These are phyloP conservation scores for Trypanosoma theileri DNA, from an alignment of 208 protist species.

Conservation along the genomic window DNA sequence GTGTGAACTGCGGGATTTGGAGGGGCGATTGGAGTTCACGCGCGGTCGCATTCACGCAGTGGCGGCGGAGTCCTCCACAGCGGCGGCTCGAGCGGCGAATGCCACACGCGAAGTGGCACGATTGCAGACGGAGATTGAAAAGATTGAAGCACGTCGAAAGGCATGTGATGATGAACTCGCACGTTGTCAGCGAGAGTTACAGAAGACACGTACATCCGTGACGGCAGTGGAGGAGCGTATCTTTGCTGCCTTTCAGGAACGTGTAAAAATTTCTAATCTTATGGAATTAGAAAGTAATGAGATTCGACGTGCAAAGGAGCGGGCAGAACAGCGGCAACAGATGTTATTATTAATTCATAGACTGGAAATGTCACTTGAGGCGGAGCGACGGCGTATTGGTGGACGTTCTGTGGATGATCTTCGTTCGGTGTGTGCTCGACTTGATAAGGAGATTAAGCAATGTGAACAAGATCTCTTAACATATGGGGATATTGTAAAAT, in stretches of 20 bases:
- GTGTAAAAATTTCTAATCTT: constrained; percentile 86
- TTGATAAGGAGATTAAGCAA: constrained; percentile 57
- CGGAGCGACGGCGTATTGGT: constrained; percentile 61
- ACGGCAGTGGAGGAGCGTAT: constrained; percentile 73
- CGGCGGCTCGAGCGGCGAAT: constrained; percentile 32
- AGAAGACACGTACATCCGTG: constrained; percentile 53
- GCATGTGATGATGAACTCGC: constrained; percentile 43
- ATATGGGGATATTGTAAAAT: constrained; percentile 55
- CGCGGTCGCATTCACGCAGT: constrained; percentile 47
- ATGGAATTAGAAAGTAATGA: constrained; percentile 85
- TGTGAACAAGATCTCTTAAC: constrained; percentile 55
- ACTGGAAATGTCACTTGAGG: constrained; percentile 76
- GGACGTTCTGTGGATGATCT: constrained; percentile 37
- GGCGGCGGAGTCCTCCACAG: constrained; percentile 37
- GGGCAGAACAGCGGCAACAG: constrained; percentile 70
- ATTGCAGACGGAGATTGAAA: constrained; percentile 22
- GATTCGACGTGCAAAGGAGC: constrained; percentile 41
- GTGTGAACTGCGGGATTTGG: constrained; percentile 66
- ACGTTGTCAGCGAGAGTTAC: constrained; percentile 50
- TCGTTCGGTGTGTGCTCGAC: constrained; percentile 33
- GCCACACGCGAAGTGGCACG: constrained; percentile 43
- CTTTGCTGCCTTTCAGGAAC: constrained; percentile 90
- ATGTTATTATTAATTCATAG: constrained; percentile 72
- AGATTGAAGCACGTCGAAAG: constrained; percentile 28
- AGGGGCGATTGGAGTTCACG: constrained; percentile 65